Percentiles rank a stretch among this genome's conserved stretches.
phyloP scores from a whole-genome alignment of 805 yeast genomes.

The Clavispora fructus region DNA sequence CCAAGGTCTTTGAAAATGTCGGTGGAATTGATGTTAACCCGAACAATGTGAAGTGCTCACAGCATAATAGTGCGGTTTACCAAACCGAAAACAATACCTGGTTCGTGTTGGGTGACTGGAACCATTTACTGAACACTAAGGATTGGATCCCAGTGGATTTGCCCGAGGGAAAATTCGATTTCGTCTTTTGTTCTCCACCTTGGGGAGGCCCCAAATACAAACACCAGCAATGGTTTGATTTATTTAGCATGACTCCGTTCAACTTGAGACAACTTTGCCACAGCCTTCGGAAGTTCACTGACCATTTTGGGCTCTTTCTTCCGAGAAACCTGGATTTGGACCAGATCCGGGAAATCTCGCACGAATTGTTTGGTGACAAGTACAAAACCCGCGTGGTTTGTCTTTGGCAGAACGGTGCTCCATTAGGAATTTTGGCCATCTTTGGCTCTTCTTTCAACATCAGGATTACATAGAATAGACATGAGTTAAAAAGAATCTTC shows the following conservation, averaged over 20 bases:
- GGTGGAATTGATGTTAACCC: conserved; percentile 60
- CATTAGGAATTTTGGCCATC: conserved; percentile 12
- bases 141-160: conserved; percentile 32
- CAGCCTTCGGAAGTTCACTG: conserved; percentile 37
- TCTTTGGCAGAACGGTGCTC: conserved; percentile 11
- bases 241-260: conserved; percentile 43
- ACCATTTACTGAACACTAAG: conserved; percentile 17
- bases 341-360: conserved; percentile 47
- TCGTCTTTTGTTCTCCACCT: conserved; percentile 75
- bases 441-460: conserved; percentile 8
- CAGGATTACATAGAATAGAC: not conserved
- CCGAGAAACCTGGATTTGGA: conserved; percentile 56
- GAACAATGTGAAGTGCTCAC: conserved; percentile 60
- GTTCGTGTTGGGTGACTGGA: conserved; percentile 49
- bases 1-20: conserved; percentile 48
- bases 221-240: conserved; percentile 35
- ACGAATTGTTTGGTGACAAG: conserved; percentile 21
- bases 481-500: too few relatives aligned
- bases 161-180: conserved; percentile 35
- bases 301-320: conserved; percentile 53
- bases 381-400: conserved; percentile 12
- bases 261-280: conserved; percentile 39
- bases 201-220: conserved; percentile 79
- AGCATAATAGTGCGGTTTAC: conserved; percentile 62
- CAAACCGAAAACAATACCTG: conserved; percentile 48